These are phyloP conservation scores for Moringa oleifera DNA, from an alignment of 345 rosid species.

Conservation along the genomic window DNA sequence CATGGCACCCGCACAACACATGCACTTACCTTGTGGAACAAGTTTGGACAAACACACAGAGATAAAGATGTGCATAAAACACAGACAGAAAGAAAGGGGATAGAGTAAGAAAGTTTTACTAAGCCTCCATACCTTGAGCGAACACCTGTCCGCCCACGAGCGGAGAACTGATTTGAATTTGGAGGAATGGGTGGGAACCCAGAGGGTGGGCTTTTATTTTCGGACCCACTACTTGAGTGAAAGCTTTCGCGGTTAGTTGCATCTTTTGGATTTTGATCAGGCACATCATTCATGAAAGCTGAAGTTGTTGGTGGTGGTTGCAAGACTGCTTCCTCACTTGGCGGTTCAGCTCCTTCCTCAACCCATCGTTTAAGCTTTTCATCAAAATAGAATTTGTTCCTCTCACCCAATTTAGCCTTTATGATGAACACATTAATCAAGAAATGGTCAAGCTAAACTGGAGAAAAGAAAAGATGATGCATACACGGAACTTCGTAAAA, in stretches of 20 bases:
- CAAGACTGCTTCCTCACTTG: constrained; percentile 72
- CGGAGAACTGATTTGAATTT: constrained; percentile 77
- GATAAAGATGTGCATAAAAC: too few relatives aligned
- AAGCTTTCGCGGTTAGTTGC: constrained; percentile 46
- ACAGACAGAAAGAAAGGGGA: too few relatives aligned
- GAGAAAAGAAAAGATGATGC: not conserved
- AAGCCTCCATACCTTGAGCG: constrained; percentile 58
- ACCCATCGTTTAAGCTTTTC: constrained; percentile 98
- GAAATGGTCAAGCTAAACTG: too few relatives aligned
- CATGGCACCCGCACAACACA: too few relatives aligned
- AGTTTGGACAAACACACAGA: too few relatives aligned
- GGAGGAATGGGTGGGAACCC: constrained; percentile 86
- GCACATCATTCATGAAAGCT: constrained; percentile 55
- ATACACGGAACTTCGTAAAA: constrained; percentile 5
- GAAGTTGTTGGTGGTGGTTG: constrained; percentile 86
- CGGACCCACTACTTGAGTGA: constrained; percentile 42
- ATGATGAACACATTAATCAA: constrained; percentile 15
- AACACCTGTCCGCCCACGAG: constrained; percentile 85
- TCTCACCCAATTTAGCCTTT: constrained; percentile 94
- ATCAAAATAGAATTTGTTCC: constrained; percentile 82
- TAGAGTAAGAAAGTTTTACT: too few relatives aligned
- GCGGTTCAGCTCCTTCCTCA: constrained; percentile 89
- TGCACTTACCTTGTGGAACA: too few relatives aligned
- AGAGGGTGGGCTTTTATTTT: constrained; percentile 37
- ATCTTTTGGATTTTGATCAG: constrained; percentile 59